Evolutionary conservation across 495 filamentous ascomycete species (phyloP).

Genomic region (Penicillium ucsense): DNA sequence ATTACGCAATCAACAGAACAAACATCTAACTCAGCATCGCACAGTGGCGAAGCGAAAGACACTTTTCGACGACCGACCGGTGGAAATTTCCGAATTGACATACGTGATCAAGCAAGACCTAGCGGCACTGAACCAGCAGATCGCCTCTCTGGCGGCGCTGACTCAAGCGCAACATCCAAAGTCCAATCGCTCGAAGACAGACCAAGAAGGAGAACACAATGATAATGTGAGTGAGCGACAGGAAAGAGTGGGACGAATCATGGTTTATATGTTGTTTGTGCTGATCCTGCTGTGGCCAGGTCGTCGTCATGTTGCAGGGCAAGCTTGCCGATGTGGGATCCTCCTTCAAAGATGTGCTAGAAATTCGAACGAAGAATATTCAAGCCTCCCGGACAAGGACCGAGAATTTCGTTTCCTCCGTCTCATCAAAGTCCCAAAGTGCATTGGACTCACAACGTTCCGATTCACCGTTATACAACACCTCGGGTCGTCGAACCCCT

Average conservation of each 20-base stretch:
- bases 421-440: slow-evolving; percentile 67
- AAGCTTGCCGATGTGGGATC: slow-evolving; percentile 89
- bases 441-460: slow-evolving; percentile 47
- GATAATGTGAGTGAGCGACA: slow-evolving; percentile 56
- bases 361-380: slow-evolving; percentile 96
- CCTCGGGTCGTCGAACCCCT: slow-evolving; percentile 58
- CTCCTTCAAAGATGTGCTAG: slow-evolving; percentile 95
- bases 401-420: slow-evolving; percentile 90
- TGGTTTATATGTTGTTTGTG: slow-evolving; percentile 12
- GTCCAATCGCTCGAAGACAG: slow-evolving; percentile 38
- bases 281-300: slow-evolving; percentile 16
- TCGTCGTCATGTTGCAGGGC: slow-evolving; percentile 84
- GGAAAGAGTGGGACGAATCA: background rate
- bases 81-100: slow-evolving; percentile 93
- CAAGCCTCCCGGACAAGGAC: slow-evolving; percentile 86
- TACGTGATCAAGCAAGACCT: slow-evolving; percentile 97
- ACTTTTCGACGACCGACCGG: slow-evolving; percentile 89
- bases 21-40: no score
- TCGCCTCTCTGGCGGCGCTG: slow-evolving; percentile 67
- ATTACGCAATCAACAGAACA: no score
- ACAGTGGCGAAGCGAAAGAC: slow-evolving; percentile 86
- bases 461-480: slow-evolving; percentile 78
- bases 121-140: slow-evolving; percentile 77
- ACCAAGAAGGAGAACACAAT: slow-evolving; percentile 93
- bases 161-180: slow-evolving; percentile 65